Conservation (phyloP, 768 basidiomycete genomes). For the Calocera viscosa region DNA sequence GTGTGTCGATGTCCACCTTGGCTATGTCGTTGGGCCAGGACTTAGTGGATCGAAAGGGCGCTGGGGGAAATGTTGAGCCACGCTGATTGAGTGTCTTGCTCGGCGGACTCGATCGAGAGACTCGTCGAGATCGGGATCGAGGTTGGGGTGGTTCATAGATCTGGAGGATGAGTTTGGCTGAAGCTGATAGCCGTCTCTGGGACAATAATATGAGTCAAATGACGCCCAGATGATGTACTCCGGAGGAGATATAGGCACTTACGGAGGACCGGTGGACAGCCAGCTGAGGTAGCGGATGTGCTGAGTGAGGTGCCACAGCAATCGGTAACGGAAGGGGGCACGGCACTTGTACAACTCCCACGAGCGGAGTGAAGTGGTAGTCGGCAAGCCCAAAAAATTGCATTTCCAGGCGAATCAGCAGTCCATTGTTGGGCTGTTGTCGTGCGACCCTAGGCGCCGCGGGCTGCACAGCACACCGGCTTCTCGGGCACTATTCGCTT, state of each 20-base stretch:
- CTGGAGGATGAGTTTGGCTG: background rate
- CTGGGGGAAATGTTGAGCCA: background rate
- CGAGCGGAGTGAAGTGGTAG: background rate
- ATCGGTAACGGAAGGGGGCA: background rate
- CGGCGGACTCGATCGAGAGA: background rate
- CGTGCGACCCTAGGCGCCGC: slow-evolving; percentile 7
- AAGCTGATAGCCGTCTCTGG: background rate
- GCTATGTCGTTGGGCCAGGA: background rate
- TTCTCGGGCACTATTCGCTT: slow-evolving; percentile 3
- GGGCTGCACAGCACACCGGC: slow-evolving; percentile 4
- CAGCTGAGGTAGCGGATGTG: slow-evolving; percentile 5
- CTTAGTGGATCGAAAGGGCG: background rate
- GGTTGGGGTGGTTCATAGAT: background rate
- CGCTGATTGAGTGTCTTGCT: background rate
- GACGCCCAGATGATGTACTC: background rate
- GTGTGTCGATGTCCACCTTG: slow-evolving; percentile 4
- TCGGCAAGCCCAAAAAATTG: background rate
- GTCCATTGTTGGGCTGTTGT: slow-evolving; percentile 7
- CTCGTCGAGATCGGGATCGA: background rate
- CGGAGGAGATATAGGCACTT: background rate
- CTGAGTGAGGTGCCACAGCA: background rate
- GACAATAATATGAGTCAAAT: slow-evolving; percentile 1
- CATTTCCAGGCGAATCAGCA: slow-evolving; percentile 8
- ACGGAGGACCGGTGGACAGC: slow-evolving; percentile 8
- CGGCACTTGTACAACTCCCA: slow-evolving; percentile 7